Base-by-base conservation (phyloP, 768 basidiomycete genomes). In the Tulasnella sp. region DNA sequence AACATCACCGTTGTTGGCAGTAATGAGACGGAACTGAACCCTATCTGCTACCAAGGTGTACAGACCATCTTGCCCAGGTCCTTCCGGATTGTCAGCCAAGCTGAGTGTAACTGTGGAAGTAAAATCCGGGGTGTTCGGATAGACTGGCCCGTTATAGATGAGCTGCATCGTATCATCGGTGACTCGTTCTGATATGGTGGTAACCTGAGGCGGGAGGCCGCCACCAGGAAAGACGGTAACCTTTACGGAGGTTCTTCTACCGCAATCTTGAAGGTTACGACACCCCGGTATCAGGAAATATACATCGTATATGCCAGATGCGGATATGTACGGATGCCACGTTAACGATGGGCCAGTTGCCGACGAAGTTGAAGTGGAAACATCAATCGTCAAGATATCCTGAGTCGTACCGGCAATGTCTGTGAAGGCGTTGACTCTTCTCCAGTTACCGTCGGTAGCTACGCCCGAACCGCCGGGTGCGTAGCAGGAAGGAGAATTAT, bases 241-340 rank as follows among this genome's bases (percentile, higher is more conserved):
- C 54, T 79, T 71, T 37, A 96, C 91, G 4, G 75, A 76, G 0
- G 92, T 95, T 13, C 95, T 79, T 22, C 70, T 64, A 13, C 65
- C 70, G 61, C 95, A 99, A 60, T 93, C 84, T 55, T 81, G 77
- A 60, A 90, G 75, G 51, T 78, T 66, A 3, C 70, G 67, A 66
- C 95, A 99, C 10, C 92, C 92, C 0, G 95, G 95, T 13, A 93
- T 73, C 37, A 86, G 72, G 35, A 98, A 62, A 65, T 81, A 84
- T 56, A 98, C 71, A 35, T 81, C 76, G 65, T 99, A 99, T 53
- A 76, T 68, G 28, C 91, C 95, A 2, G 84, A 74, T 8, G 86
- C 82, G 0, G 87, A 87, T n/a, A 98, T 81, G 59, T 88, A 90
- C 0, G 92, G 92, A 64, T 77, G 73, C 82, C 88, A 95, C 0